A percentile compares a stretch with the other conserved stretches of the same genome.
These are phyloP conservation scores for Crinitomyces ghanaensis DNA, from an alignment of 805 yeast species.

Conservation along the genomic window DNA sequence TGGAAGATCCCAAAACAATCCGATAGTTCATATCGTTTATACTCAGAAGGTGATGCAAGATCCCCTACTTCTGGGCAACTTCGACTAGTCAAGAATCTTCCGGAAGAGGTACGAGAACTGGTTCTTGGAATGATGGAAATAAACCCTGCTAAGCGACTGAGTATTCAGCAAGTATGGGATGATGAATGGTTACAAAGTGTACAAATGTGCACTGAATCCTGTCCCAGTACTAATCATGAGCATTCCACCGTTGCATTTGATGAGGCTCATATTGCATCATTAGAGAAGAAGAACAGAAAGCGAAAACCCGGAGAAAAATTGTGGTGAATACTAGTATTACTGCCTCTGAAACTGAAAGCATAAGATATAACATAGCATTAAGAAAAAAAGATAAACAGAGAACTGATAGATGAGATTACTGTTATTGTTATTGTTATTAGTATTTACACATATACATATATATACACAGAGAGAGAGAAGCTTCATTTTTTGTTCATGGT, in stretches of 20 bases:
- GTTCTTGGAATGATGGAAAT: constrained; percentile 58
- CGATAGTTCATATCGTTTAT: constrained; percentile 69
- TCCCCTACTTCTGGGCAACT: constrained; percentile 53
- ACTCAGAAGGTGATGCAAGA: neutral
- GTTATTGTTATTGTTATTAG: neutral
- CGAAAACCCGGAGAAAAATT: constrained; percentile 42
- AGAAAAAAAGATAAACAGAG: too few relatives aligned
- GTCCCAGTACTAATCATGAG: constrained; percentile 50
- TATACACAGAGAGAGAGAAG: constrained; percentile 1
- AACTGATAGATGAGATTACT: neutral
- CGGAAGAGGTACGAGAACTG: constrained; percentile 51
- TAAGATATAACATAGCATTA: too few relatives aligned
- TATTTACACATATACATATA: neutral
- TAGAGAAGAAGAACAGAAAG: constrained; percentile 55
- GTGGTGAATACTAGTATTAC: too few relatives aligned
- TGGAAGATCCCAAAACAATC: constrained; percentile 84
- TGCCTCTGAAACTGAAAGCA: too few relatives aligned
- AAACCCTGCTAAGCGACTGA: constrained; percentile 46
- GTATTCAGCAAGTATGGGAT: constrained; percentile 43
- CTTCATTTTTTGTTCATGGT: too few relatives aligned
- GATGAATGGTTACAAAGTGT: constrained; percentile 50
- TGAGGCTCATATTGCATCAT: constrained; percentile 89
- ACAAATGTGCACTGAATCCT: constrained; percentile 53
- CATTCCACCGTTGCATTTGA: constrained; percentile 88
- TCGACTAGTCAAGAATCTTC: constrained; percentile 56